A percentile compares a stretch with the other conserved stretches of the same genome.
Conservation (phyloP, 345 rosid genomes). For the Sonneratia alba region DNA sequence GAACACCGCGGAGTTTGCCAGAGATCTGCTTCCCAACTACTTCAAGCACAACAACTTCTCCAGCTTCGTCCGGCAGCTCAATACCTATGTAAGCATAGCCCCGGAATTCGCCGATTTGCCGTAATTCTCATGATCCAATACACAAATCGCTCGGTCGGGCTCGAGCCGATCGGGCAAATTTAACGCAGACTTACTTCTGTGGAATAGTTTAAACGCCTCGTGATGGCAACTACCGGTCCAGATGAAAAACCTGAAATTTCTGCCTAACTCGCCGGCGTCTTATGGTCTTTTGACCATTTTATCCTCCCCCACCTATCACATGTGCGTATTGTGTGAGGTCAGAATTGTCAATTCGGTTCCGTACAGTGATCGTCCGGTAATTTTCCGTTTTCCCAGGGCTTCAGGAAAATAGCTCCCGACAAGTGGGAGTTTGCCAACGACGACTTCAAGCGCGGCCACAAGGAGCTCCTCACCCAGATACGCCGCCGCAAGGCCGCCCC, state of each 20-base stretch:
- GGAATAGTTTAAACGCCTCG: too few relatives aligned
- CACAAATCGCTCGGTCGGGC: background rate
- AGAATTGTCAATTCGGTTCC: background rate
- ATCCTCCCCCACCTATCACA: slow-evolving; percentile 5
- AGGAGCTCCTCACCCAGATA: slow-evolving; percentile 30
- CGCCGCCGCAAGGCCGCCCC: slow-evolving; percentile 46
- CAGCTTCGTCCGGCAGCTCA: slow-evolving; percentile 43
- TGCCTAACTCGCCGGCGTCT: background rate
- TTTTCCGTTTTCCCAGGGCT: slow-evolving; percentile 18
- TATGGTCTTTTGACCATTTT: background rate
- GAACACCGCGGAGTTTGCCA: slow-evolving; percentile 37
- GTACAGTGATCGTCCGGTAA: background rate
- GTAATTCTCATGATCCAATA: background rate
- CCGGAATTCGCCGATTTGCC: background rate
- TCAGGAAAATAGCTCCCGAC: slow-evolving; percentile 36
- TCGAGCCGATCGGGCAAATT: too few relatives aligned
- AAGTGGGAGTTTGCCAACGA: slow-evolving; percentile 55
- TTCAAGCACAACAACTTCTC: slow-evolving; percentile 47
- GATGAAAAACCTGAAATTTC: background rate
- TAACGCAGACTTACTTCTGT: too few relatives aligned
- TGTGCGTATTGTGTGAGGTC: background rate
- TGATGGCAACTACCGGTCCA: too few relatives aligned
- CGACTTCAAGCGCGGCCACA: slow-evolving; percentile 27
- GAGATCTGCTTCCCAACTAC: slow-evolving; percentile 32
- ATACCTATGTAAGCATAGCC: slow-evolving; percentile 25